Conservation (phyloP, 2,329 filamentous ascomycete species). For the Aspergillus calidoustus region DNA sequence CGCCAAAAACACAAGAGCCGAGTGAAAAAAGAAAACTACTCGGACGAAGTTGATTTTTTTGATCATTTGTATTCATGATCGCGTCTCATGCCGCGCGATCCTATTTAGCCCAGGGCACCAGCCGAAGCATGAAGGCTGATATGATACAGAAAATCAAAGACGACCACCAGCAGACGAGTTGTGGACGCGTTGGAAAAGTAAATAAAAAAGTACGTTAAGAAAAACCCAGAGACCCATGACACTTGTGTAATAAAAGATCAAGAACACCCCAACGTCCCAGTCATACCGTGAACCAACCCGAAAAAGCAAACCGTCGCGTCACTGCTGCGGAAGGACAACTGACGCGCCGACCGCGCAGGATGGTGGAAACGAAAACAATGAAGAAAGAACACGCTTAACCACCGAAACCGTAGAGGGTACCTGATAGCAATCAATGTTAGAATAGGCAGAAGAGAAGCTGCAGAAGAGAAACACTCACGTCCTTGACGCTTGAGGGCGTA, state of each 20-base stretch:
- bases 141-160: slow-evolving; percentile 49
- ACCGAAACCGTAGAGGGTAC: slow-evolving; percentile 87
- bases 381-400: slow-evolving; percentile 63
- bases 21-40: background rate
- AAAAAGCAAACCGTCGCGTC: slow-evolving; percentile 44
- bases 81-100: slow-evolving; percentile 31
- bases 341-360: slow-evolving; percentile 40
- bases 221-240: slow-evolving; percentile 51
- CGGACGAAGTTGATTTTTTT: slow-evolving; percentile 19
- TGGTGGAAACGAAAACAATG: slow-evolving; percentile 34
- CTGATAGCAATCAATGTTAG: slow-evolving; percentile 32
- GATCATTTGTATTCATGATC: slow-evolving; percentile 43
- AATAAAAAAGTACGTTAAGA: slow-evolving; percentile 42
- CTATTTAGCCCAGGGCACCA: slow-evolving; percentile 40
- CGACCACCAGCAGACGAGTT: slow-evolving; percentile 46
- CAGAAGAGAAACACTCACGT: slow-evolving; percentile 43
- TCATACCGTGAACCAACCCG: slow-evolving; percentile 49
- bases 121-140: slow-evolving; percentile 43
- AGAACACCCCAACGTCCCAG: slow-evolving; percentile 51
- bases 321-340: slow-evolving; percentile 34
- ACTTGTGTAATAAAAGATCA: slow-evolving; percentile 43
- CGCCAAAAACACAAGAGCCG: background rate
- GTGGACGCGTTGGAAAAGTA: slow-evolving; percentile 43
- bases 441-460: slow-evolving; percentile 8
- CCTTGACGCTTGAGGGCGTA: slow-evolving; percentile 68